Base-by-base conservation (phyloP, 176 grass and related monocot species). In the Guadua angustifolia region DNA sequence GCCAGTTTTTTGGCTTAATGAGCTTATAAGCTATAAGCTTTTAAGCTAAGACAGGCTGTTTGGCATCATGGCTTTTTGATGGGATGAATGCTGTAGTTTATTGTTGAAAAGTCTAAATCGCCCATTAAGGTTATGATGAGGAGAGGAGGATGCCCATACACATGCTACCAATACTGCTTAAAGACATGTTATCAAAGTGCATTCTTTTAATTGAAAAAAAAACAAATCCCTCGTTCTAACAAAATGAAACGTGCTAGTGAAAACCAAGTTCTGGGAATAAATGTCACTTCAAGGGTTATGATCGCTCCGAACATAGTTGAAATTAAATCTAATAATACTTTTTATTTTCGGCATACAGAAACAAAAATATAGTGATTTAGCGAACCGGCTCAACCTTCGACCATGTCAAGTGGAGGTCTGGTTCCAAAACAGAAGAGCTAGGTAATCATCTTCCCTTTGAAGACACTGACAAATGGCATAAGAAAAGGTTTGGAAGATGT, bases 351-450 rank as follows among this genome's bases (percentile, higher is more conserved):
- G 17, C 22, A 49, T 43, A 4, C 80, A 90, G 89, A 59, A 84
- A 38, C 89, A 84, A 6, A 90, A 87, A 69, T 29, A 29, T 29
- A 62, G 74, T 58, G 21, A 68, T 45, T 55, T 90, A 24, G 89
- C 89, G 0, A 80, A 69, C 13, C 61, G 18, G 84, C 84, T 90
- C 35, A 69, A 43, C 9, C 89, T 90, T 75, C 89, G 80, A 63
- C 89, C 89, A 7, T 80, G 89, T 43, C 89, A 90, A n/a, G 89
- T 90, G 55, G 89, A 90, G 69, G 89, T 90, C 80, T 90, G 89
- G 89, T 90, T 90, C 77, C 89, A 90, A 71, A 90, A 90, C 62
- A 79, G 89, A 87, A 87, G 89, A 84, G 89, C 89, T 5, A 87
- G 89, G 89, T 90, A 86, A 72, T 2, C 39, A 22, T 22, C 21